A percentile compares a stretch with the other conserved stretches of the same genome.
Evolutionary conservation across 2,329 filamentous ascomycete genomes (phyloP).

Genomic region (Paracamarosporium sp.): DNA sequence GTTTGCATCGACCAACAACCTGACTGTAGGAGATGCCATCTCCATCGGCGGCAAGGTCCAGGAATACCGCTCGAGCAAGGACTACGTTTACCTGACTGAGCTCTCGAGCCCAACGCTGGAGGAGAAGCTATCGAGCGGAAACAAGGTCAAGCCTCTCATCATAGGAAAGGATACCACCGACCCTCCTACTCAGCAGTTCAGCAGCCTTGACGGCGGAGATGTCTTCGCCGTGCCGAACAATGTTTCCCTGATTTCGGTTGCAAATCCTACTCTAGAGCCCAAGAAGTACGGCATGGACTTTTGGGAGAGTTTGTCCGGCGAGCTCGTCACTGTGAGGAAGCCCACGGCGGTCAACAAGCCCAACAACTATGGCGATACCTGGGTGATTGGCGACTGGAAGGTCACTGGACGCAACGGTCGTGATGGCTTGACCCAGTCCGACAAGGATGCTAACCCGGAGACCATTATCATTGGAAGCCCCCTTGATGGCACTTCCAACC

Average conservation of each 20-base stretch:
- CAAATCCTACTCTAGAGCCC: slow-evolving; percentile 68
- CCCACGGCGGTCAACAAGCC: slow-evolving; percentile 66
- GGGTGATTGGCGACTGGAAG: slow-evolving; percentile 71
- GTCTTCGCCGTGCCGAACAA: slow-evolving; percentile 72
- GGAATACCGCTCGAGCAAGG: slow-evolving; percentile 64
- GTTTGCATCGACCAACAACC: slow-evolving; percentile 52
- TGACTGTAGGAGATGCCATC: slow-evolving; percentile 69
- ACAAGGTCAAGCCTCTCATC: slow-evolving; percentile 63
- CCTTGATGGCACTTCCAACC: slow-evolving; percentile 69
- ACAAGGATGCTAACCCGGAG: slow-evolving; percentile 73
- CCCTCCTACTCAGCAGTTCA: slow-evolving; percentile 69
- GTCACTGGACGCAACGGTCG: slow-evolving; percentile 68
- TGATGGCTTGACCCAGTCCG: slow-evolving; percentile 69
- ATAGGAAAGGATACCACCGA: slow-evolving; percentile 64
- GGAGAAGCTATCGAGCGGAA: slow-evolving; percentile 60
- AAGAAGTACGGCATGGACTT: slow-evolving; percentile 72
- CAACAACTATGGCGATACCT: slow-evolving; percentile 71
- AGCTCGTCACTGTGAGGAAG: slow-evolving; percentile 68
- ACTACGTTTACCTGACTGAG: slow-evolving; percentile 70
- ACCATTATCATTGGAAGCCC: slow-evolving; percentile 70
- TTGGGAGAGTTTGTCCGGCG: slow-evolving; percentile 73
- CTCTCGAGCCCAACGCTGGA: slow-evolving; percentile 63
- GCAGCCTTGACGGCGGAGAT: slow-evolving; percentile 68
- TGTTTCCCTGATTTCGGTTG: slow-evolving; percentile 61
- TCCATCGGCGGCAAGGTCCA: slow-evolving; percentile 65